Evolutionary conservation across 1,139 yeast genomes (phyloP).

Genomic region (Yamadazyma membranifaciens): DNA sequence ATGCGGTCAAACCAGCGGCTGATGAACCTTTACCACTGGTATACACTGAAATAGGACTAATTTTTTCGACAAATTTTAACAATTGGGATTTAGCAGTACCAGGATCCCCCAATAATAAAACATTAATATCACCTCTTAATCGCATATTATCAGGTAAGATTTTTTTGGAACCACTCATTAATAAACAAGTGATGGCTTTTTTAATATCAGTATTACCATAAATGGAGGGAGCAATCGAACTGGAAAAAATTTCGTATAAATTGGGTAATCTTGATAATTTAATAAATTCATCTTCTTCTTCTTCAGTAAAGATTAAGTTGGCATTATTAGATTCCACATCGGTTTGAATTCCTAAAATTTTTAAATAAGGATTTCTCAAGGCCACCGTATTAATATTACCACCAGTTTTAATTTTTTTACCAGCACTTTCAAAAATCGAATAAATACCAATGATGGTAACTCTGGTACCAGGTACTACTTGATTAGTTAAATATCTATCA

Average conservation of each 20-base stretch:
- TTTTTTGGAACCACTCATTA: slow-evolving; percentile 94
- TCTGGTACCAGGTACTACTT: slow-evolving; percentile 92
- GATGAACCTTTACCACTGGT: slow-evolving; percentile 99
- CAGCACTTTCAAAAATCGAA: slow-evolving; percentile 70
- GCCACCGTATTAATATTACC: slow-evolving; percentile 60
- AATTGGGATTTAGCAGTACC: slow-evolving; percentile 98
- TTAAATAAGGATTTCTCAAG: slow-evolving; percentile 87
- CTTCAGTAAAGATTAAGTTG: slow-evolving; percentile 76
- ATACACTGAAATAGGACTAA: slow-evolving; percentile 90
- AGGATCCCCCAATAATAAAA: slow-evolving; percentile 91
- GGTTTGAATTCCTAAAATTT: slow-evolving; percentile 81
- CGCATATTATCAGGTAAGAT: slow-evolving; percentile 94
- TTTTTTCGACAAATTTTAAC: slow-evolving; percentile 90
- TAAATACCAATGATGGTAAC: slow-evolving; percentile 91
- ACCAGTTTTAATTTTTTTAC: slow-evolving; percentile 43
- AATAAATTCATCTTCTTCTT: slow-evolving; percentile 90
- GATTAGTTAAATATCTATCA: slow-evolving; percentile 86
- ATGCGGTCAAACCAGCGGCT: slow-evolving; percentile 98
- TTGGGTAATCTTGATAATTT: slow-evolving; percentile 79
- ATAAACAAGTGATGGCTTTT: slow-evolving; percentile 85
- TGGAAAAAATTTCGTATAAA: slow-evolving; percentile 79
- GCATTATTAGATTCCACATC: slow-evolving; percentile 69
- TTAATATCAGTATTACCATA: slow-evolving; percentile 92
- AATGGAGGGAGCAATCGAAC: slow-evolving; percentile 93
- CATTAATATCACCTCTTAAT: slow-evolving; percentile 95